Evolutionary conservation across 2,329 filamentous ascomycete genomes (phyloP), one percentile per base, ranked within the genome.

Genomic region (Exophiala bonariae): DNA sequence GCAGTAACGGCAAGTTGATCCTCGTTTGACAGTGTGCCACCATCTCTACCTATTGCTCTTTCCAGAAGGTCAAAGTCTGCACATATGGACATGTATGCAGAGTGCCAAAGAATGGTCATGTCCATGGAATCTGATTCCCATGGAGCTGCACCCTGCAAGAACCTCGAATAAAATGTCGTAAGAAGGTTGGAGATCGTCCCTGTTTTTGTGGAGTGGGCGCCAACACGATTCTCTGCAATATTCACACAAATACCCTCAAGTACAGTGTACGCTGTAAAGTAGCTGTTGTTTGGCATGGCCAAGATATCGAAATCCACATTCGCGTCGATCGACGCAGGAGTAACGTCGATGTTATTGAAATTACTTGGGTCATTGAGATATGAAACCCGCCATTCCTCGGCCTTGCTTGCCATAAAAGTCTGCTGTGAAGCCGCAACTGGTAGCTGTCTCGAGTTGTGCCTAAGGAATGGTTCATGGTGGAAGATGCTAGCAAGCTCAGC

Each of bases 41-140:
- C 63, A 23, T 64, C 56, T 13, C 62, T 59, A 6, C 63, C 62
- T 11, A 59, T 54, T 2, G 59, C 55, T 43, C 56, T 53, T 39
- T 65, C 63, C 13, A 64, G 38, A 2, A 59, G 48, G 30, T 64
- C 56, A 19, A 64, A 56, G 32, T 65, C 61, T 2, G 56, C 58
- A 34, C 60, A 57, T 1, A 64, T 41, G 4, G 44, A 52, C 33
- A 65, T 64, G 28, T 57, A 63, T 6, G 61, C 54, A 0, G 56
- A 58, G 34, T 65, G 63, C 63, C 63, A 65, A 16, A 64, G 52
- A 6, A 63, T 59, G 47, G 37, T 54, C 50, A 53, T 53, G 36
- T 55, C 52, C 52, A 55, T 55, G 31, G 45, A 45, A 32, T 55
- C 52, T 2, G 52, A 30, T 40, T 48, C 46, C 52, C 44, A 55